phyloP scores from a whole-genome alignment of 2,329 filamentous ascomycete species.

The Coniochaeta ligniaria region DNA sequence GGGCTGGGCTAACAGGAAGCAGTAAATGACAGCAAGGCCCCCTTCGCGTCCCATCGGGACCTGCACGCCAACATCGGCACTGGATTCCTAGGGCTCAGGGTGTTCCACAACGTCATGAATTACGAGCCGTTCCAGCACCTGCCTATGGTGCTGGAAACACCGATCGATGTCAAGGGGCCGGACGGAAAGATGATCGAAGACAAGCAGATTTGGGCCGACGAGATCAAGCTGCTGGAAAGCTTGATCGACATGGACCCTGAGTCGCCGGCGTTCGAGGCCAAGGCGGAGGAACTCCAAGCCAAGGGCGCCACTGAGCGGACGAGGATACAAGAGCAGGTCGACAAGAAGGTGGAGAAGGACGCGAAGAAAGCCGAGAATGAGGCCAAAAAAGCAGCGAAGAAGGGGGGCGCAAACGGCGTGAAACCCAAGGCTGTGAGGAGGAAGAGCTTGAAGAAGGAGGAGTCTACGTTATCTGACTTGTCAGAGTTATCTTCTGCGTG shows the following conservation, averaged over 20 bases:
- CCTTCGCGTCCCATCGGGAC: constrained; percentile 73
- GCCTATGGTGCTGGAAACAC: constrained; percentile 95
- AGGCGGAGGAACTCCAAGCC: constrained; percentile 59
- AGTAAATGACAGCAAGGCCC: constrained; percentile 93
- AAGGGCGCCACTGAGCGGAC: constrained; percentile 64
- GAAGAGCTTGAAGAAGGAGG: constrained; percentile 19
- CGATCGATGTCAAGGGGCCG: constrained; percentile 64
- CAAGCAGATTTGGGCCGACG: constrained; percentile 77
- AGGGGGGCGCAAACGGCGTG: constrained; percentile 13
- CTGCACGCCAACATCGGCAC: constrained; percentile 95
- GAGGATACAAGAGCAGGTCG: constrained; percentile 71
- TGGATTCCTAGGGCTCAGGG: constrained; percentile 81
- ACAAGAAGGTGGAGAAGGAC: constrained; percentile 62
- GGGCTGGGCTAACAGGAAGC: not conserved
- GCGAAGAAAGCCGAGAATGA: constrained; percentile 33
- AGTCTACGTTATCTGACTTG: constrained; percentile 6
- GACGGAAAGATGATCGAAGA: constrained; percentile 68
- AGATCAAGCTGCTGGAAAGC: constrained; percentile 90
- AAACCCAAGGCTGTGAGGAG: constrained; percentile 22
- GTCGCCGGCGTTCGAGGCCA: constrained; percentile 59
- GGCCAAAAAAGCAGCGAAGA: constrained; percentile 17
- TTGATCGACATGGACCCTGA: constrained; percentile 79
- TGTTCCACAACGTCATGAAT: constrained; percentile 90
- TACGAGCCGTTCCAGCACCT: constrained; percentile 65
- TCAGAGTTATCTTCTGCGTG: not conserved